These are phyloP conservation scores for Bimuria novae-zelandiae DNA, from an alignment of 2,329 filamentous ascomycete genomes.

Conservation along the genomic window DNA sequence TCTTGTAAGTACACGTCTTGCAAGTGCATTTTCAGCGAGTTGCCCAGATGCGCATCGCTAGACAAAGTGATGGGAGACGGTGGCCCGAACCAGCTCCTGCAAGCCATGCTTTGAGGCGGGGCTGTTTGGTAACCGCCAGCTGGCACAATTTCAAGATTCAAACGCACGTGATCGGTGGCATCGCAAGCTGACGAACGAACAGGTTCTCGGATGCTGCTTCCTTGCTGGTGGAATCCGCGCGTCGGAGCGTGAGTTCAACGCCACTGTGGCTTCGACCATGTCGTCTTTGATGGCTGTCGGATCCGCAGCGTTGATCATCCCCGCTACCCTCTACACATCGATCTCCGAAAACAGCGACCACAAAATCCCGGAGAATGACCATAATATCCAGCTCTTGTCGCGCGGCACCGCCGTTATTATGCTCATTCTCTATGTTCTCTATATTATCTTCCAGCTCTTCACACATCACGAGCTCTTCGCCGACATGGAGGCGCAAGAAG, in stretches of 20 bases:
- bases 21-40: neutral
- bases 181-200: constrained; percentile 57
- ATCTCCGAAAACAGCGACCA: constrained; percentile 44
- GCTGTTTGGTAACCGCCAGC: too few species aligned
- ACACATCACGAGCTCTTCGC: constrained; percentile 56
- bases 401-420: constrained; percentile 60
- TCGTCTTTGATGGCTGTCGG: constrained; percentile 63
- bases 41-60: neutral
- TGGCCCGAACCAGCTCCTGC: neutral
- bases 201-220: constrained; percentile 59
- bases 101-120: too few species aligned
- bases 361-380: constrained; percentile 46
- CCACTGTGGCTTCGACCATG: constrained; percentile 78
- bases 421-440: constrained; percentile 58
- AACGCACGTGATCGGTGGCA: neutral
- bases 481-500: constrained; percentile 40
- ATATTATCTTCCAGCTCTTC: constrained; percentile 61
- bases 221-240: constrained; percentile 54
- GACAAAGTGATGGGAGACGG: neutral
- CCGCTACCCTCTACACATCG: constrained; percentile 57
- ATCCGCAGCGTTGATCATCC: constrained; percentile 58
- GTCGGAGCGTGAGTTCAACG: constrained; percentile 63
- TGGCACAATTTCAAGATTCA: too few species aligned
- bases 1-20: constrained; percentile 56
- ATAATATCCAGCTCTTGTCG: constrained; percentile 56